Evolutionary conservation across 2,329 filamentous ascomycete genomes (phyloP).

Genomic region (Trichoderma sp.): DNA sequence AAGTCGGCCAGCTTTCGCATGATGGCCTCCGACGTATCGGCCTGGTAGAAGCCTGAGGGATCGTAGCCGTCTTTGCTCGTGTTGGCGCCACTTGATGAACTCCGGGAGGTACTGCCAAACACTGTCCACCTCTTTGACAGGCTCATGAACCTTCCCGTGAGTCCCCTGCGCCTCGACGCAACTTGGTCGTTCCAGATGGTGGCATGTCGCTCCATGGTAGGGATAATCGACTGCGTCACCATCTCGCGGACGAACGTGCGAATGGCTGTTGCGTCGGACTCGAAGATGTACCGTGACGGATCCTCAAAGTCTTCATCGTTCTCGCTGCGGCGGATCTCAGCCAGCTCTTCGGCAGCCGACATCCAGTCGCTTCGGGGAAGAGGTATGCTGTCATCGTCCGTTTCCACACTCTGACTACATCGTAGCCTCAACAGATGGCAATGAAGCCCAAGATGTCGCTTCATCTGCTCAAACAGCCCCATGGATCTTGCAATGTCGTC

Average conservation of each 20-base stretch:
- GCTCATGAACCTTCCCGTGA: conserved; percentile 92
- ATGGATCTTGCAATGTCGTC: conserved; percentile 92
- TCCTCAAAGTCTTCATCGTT: conserved; percentile 69
- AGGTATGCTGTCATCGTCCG: conserved; percentile 86
- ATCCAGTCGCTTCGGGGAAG: conserved; percentile 87
- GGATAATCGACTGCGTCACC: conserved; percentile 90
- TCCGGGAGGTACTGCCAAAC: conserved; percentile 70
- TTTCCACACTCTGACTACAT: conserved; percentile 81
- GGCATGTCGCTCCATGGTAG: conserved; percentile 91
- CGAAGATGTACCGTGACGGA: conserved; percentile 78
- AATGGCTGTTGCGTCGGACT: conserved; percentile 87
- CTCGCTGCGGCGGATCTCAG: conserved; percentile 69
- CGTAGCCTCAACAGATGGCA: conserved; percentile 88
- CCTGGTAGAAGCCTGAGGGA: conserved; percentile 75
- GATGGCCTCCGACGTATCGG: conserved; percentile 82
- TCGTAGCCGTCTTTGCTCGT: conserved; percentile 73
- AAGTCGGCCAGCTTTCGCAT: conserved; percentile 95
- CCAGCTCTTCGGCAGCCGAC: conserved; percentile 81
- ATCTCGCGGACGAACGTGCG: conserved; percentile 90
- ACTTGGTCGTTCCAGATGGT: conserved; percentile 97
- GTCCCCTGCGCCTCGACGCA: conserved; percentile 81
- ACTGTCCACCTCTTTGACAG: conserved; percentile 87
- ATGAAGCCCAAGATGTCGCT: conserved; percentile 93
- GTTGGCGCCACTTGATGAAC: conserved; percentile 56
- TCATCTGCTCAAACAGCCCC: conserved; percentile 96